These are phyloP conservation scores for Termitomyces sp. DNA, from an alignment of 768 basidiomycete genomes.

Conservation along the genomic window DNA sequence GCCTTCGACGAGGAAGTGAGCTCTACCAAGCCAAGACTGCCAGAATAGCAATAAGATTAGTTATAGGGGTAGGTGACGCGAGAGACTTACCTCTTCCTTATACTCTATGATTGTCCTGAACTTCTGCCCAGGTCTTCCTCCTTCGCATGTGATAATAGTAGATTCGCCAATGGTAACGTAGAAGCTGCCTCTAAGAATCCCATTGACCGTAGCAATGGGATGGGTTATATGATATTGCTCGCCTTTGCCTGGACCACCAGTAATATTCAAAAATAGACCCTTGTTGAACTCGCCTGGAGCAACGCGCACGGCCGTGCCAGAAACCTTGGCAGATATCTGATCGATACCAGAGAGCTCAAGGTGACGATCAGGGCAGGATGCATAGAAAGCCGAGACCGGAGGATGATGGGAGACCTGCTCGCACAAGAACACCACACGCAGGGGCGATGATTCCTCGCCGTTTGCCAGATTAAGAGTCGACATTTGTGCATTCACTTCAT, in stretches of 20 bases:
- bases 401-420: slow-evolving; percentile 98
- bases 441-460: slow-evolving; percentile 8
- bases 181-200: slow-evolving; percentile 85
- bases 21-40: slow-evolving; percentile 85
- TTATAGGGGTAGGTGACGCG: not conserved
- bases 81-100: slow-evolving; percentile 80
- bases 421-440: slow-evolving; percentile 75
- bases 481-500: slow-evolving; percentile 46
- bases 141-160: slow-evolving; percentile 75
- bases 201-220: slow-evolving; percentile 86
- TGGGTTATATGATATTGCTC: slow-evolving; percentile 88
- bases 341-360: slow-evolving; percentile 78
- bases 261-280: slow-evolving; percentile 81
- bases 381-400: slow-evolving; percentile 84
- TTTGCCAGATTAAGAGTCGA: slow-evolving; percentile 52
- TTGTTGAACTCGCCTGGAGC: slow-evolving; percentile 80
- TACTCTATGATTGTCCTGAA: slow-evolving; percentile 87
- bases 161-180: slow-evolving; percentile 84
- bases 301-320: slow-evolving; percentile 81
- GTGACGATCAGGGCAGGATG: slow-evolving; percentile 65
- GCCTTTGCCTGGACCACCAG: slow-evolving; percentile 66
- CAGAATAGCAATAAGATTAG: not conserved
- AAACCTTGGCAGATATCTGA: slow-evolving; percentile 90
- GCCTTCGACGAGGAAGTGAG: slow-evolving; percentile 82
- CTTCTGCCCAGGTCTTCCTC: slow-evolving; percentile 53